Conservation (phyloP, 495 filamentous ascomycete species). For the Aspergillus asperescens region DNA sequence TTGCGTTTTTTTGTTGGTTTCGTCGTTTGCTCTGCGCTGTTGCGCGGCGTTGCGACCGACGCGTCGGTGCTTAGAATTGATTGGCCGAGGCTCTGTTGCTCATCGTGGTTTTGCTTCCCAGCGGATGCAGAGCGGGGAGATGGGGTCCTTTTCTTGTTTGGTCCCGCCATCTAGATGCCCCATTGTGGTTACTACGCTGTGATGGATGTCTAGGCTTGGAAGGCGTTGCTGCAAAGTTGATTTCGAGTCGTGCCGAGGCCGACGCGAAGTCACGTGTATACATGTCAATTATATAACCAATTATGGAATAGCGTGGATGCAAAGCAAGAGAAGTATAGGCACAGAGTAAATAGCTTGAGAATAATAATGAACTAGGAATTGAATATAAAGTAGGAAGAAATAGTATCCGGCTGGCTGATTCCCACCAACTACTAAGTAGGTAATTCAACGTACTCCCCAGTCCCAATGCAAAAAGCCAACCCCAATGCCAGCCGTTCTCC, state of each 20-base stretch:
- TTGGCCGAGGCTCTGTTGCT: neutral
- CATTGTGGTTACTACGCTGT: slow-evolving; percentile 20
- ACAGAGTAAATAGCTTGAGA: neutral
- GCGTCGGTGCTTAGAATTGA: slow-evolving; percentile 14
- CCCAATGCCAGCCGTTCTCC: neutral
- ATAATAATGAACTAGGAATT: neutral
- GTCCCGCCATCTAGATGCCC: slow-evolving; percentile 25
- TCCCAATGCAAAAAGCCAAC: slow-evolving; percentile 20
- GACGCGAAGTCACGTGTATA: slow-evolving; percentile 29
- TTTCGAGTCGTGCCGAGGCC: neutral
- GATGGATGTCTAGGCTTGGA: neutral
- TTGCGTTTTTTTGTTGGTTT: neutral
- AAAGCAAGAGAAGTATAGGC: neutral
- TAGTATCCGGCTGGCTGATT: neutral
- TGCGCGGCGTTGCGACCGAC: slow-evolving; percentile 2
- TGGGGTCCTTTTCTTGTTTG: neutral
- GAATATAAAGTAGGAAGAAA: slow-evolving; percentile 3
- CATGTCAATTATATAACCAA: slow-evolving; percentile 8
- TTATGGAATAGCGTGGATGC: slow-evolving; percentile 8
- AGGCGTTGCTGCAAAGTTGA: neutral
- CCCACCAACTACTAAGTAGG: too few relatives aligned
- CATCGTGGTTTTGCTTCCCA: slow-evolving; percentile 20
- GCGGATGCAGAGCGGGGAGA: slow-evolving; percentile 5
- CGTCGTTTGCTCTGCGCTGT: neutral
- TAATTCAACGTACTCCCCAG: slow-evolving; percentile 12